phyloP scores from a whole-genome alignment of 768 basidiomycete species.

The Lepiota brunneoincarnata region DNA sequence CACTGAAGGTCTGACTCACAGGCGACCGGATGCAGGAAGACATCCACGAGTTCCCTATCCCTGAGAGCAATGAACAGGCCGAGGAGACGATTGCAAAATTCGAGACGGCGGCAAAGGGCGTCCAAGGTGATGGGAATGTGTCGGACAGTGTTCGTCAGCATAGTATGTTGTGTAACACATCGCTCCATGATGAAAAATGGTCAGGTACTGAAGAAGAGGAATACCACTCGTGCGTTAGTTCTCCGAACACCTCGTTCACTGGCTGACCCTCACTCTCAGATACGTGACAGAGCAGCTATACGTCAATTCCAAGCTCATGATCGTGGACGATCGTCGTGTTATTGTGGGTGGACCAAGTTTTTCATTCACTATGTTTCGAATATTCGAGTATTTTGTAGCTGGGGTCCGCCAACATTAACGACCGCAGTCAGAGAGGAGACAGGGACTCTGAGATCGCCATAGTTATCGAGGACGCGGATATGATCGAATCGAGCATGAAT shows the following conservation, averaged over 20 bases:
- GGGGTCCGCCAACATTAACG: constrained; percentile 93
- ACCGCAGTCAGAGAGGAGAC: constrained; percentile 86
- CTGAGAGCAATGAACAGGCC: constrained; percentile 66
- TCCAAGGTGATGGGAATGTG: constrained; percentile 62
- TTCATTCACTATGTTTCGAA: neutral
- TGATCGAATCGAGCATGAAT: constrained; percentile 75
- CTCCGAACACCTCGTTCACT: neutral
- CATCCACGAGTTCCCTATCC: constrained; percentile 65
- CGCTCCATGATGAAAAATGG: constrained; percentile 81
- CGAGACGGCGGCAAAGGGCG: constrained; percentile 55
- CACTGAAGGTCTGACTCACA: constrained; percentile 43
- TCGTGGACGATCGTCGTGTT: constrained; percentile 87
- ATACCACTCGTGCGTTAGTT: constrained; percentile 60
- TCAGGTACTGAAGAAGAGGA: constrained; percentile 82
- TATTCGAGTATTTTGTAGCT: constrained; percentile 47
- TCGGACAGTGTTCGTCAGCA: too few species aligned
- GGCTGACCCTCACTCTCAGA: constrained; percentile 30
- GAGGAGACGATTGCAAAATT: constrained; percentile 65
- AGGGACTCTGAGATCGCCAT: constrained; percentile 95
- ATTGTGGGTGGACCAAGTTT: constrained; percentile 63
- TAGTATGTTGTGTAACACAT: constrained; percentile 83
- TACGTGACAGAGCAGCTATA: constrained; percentile 79
- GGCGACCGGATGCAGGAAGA: constrained; percentile 49
- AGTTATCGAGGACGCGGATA: constrained; percentile 85
- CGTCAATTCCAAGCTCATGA: constrained; percentile 90